phyloP scores from a whole-genome alignment of 1,139 yeast species.

The Geotrichum aggregatum region DNA sequence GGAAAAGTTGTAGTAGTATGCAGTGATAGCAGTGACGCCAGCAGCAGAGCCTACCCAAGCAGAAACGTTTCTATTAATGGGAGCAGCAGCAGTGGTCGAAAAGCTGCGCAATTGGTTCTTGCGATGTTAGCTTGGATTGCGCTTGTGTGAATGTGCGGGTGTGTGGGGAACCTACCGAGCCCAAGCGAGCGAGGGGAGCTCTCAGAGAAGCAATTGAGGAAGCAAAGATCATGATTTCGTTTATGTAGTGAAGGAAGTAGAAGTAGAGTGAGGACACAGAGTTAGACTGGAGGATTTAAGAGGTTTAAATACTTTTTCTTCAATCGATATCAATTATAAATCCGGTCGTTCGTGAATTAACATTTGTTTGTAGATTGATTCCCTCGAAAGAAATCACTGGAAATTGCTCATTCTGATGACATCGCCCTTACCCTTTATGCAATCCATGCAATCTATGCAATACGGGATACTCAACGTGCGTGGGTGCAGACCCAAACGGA shows the following conservation, averaged over 20 bases:
- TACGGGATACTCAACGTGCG: no score
- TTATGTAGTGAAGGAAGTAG: not conserved
- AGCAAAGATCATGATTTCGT: not conserved
- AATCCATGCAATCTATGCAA: no score
- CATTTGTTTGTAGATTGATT: no score
- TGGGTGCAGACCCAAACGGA: no score
- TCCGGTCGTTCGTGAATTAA: no score
- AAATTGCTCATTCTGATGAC: not conserved
- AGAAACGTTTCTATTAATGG: not conserved
- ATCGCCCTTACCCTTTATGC: no score
- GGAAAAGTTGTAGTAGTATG: conserved; percentile 3
- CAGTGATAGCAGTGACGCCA: conserved; percentile 5
- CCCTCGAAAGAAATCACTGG: no score
- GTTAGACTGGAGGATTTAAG: not conserved
- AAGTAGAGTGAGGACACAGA: not conserved
- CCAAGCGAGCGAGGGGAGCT: conserved; percentile 2
- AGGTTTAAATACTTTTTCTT: not conserved
- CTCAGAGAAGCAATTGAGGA: not conserved
- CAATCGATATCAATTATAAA: not conserved
- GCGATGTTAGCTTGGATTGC: not conserved
- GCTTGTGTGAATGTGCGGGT: not conserved
- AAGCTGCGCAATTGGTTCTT: not conserved
- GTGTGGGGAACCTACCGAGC: not conserved
- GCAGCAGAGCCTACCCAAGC: conserved; percentile 5
- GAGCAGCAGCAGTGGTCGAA: not conserved